Conservation (phyloP, 805 yeast genomes). For the Cyberlindnera subsufficiens region DNA sequence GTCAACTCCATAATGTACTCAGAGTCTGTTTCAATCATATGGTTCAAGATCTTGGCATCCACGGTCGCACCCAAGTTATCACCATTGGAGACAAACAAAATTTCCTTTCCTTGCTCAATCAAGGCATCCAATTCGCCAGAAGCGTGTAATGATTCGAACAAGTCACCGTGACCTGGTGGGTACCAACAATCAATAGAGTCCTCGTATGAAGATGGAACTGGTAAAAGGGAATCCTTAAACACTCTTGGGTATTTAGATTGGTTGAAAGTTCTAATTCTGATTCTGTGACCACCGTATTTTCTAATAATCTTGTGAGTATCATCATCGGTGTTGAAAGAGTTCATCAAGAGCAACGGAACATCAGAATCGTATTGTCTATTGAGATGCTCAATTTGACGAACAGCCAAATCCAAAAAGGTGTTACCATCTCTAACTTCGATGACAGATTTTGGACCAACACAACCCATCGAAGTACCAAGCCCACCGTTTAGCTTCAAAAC, state of each 20-base stretch:
- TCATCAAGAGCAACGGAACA: conserved; percentile 95
- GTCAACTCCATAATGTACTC: conserved; percentile 98
- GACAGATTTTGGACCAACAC: conserved; percentile 97
- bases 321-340: conserved; percentile 94
- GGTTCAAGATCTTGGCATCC: conserved; percentile 81
- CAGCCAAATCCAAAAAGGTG: conserved; percentile 91
- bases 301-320: conserved; percentile 94
- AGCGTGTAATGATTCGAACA: conserved; percentile 82
- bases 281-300: conserved; percentile 94
- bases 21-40: conserved; percentile 85
- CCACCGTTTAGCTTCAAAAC: conserved; percentile 98
- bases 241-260: conserved; percentile 98
- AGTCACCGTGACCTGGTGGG: conserved; percentile 99
- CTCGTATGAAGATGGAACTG: conserved; percentile 75
- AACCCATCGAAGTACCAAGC: conserved; percentile 98
- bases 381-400: conserved; percentile 93
- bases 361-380: conserved; percentile 87
- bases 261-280: conserved; percentile 91
- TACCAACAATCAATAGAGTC: conserved; percentile 89
- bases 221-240: conserved; percentile 89
- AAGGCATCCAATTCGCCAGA: conserved; percentile 91
- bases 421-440: conserved; percentile 99
- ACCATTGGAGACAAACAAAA: conserved; percentile 93
- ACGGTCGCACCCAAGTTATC: conserved; percentile 99
- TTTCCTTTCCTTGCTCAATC: conserved; percentile 89